These are phyloP conservation scores for Eragrostis nindensis DNA, from an alignment of 176 grass and related monocot species.

Conservation along the genomic window DNA sequence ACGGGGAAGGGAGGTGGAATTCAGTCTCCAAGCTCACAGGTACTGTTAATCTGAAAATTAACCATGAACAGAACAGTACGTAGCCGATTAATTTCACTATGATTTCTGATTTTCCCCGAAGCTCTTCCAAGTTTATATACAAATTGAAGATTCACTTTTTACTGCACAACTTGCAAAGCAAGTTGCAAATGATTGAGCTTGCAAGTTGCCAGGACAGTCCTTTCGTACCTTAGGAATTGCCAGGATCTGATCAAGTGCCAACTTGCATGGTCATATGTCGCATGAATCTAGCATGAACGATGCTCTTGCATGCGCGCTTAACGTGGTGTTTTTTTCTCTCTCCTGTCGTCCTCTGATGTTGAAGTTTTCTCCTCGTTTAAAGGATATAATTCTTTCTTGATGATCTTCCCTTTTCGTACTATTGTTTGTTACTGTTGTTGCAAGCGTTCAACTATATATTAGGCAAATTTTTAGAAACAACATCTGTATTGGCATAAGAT, in stretches of 20 bases:
- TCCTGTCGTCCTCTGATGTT: not conserved
- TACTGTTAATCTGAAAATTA: not conserved
- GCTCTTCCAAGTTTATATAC: no score
- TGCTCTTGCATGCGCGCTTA: not conserved
- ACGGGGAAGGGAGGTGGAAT: constrained; percentile 95
- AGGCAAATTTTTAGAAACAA: not conserved
- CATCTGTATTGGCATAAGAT: not conserved
- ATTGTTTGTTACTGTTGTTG: not conserved
- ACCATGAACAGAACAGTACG: not conserved
- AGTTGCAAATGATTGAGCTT: not conserved
- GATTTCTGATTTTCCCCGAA: no score
- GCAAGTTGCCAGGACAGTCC: constrained; percentile 4
- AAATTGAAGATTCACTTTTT: not conserved
- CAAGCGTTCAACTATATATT: not conserved
- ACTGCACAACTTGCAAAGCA: constrained; percentile 23
- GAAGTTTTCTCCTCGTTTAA: not conserved
- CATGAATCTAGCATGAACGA: constrained; percentile 18
- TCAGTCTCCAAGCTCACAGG: constrained; percentile 88
- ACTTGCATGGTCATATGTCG: constrained; percentile 10
- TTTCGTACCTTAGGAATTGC: not conserved
- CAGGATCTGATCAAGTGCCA: constrained; percentile 29
- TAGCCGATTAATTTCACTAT: not conserved
- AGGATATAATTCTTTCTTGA: not conserved
- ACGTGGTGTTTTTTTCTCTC: not conserved
- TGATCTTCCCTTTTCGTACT: not conserved